Conservation (phyloP, 177 flowering plant genomes). For the Tripterygium wilfordii region DNA sequence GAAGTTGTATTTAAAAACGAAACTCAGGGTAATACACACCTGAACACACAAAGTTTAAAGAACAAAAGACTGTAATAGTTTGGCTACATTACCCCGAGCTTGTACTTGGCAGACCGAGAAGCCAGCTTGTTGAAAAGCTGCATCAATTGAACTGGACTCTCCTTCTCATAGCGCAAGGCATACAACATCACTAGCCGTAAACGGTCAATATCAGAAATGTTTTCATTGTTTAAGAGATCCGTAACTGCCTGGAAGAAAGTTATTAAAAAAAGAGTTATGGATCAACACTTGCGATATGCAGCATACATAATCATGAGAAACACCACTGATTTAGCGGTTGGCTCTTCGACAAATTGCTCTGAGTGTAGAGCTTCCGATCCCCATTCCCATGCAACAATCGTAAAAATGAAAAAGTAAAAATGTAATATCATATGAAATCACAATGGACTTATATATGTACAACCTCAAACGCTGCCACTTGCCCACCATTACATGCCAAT, state of each 20-base stretch:
- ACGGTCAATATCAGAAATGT: conserved; percentile 80
- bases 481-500: conserved; percentile 96
- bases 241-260: conserved; percentile 68
- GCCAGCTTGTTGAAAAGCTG: conserved; percentile 93
- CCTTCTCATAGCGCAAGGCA: conserved; percentile 98
- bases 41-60: too few species aligned
- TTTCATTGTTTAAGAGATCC: conserved; percentile 73
- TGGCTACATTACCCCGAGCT: conserved; percentile 80
- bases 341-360: too few species aligned
- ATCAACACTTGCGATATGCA: neutral
- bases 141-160: conserved; percentile 96
- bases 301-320: too few species aligned
- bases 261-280: conserved; percentile 5
- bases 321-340: too few species aligned
- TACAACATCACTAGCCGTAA: conserved; percentile 89
- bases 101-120: conserved; percentile 84
- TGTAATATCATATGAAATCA: too few species aligned
- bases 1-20: too few species aligned
- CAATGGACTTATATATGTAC: neutral
- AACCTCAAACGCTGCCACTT: conserved; percentile 96
- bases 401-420: too few species aligned
- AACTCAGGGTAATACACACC: too few species aligned
- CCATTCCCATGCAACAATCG: too few species aligned
- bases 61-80: too few species aligned
- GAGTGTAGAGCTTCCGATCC: too few species aligned